Conservation (phyloP, 371 early-diverging fungal species). For the Rhizopus delemar region DNA sequence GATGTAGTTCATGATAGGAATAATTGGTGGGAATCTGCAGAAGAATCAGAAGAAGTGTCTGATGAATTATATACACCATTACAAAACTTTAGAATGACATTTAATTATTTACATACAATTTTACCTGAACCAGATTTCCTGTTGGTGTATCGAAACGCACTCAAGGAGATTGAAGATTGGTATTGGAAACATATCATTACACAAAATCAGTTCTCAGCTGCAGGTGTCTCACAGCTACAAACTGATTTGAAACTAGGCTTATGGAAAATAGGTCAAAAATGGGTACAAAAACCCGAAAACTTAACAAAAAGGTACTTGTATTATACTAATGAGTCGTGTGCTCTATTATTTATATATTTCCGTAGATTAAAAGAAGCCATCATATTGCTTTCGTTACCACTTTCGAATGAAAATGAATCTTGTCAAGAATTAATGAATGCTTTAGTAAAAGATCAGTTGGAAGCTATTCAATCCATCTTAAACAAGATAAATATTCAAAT, state of each 20-base stretch:
- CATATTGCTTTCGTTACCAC: slow-evolving; percentile 43
- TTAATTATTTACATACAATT: slow-evolving; percentile 45
- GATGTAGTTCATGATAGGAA: slow-evolving; percentile 14
- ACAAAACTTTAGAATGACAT: slow-evolving; percentile 47
- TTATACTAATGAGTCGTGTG: not conserved
- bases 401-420: slow-evolving; percentile 30
- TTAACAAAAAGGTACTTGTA: slow-evolving; percentile 44
- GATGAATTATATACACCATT: slow-evolving; percentile 64
- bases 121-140: slow-evolving; percentile 55
- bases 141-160: slow-evolving; percentile 43
- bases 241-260: slow-evolving; percentile 61
- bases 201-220: slow-evolving; percentile 56
- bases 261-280: slow-evolving; percentile 52
- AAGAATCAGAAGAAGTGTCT: slow-evolving; percentile 47
- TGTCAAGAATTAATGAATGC: slow-evolving; percentile 49
- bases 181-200: slow-evolving; percentile 61
- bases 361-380: slow-evolving; percentile 46
- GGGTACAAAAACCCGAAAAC: slow-evolving; percentile 61
- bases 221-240: slow-evolving; percentile 56
- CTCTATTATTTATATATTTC: not conserved
- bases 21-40: slow-evolving; percentile 35
- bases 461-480: slow-evolving; percentile 26
- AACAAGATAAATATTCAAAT: slow-evolving; percentile 44
- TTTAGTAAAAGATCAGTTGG: slow-evolving; percentile 31
- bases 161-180: slow-evolving; percentile 63